Evolutionary conservation across 2,329 filamentous ascomycete genomes (phyloP), one percentile per base, ranked within the genome.

Genomic region (Ophiostoma triangulosporum): DNA sequence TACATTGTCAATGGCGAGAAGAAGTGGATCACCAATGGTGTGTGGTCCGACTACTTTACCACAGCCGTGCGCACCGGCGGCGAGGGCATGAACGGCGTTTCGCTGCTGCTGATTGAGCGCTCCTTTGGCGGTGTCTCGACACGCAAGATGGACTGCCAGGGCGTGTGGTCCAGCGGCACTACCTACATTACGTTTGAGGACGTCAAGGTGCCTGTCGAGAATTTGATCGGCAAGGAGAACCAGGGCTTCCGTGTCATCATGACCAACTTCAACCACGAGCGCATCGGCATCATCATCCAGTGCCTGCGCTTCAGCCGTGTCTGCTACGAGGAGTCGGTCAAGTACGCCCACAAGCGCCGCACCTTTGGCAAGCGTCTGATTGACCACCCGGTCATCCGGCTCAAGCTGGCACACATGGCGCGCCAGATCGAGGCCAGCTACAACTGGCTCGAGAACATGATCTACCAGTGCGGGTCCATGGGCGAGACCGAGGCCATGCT

Each of bases 201-300:
- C 66, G 93, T 97, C 70, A 97, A 97, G 76, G 93, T 98, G 0
- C 93, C 93, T 1, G 93, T 97, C n/a, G 91, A 95, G 78, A 97
- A 98, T 74, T 70, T 98, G 62, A 83, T 98, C 57, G 93, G 93
- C 71, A 97, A 96, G 76, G 84, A 95, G 74, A 95, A 98, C 77
- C 85, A 95, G 68, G 93, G 93, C 36, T 98, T 98, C 81, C 88
- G 90, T 79, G 58, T 95, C 66, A 91, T 98, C 76, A 97, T 97
- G 91, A 96, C 88, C 67, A 96, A 96, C 78, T 96, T 96, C 77
- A 97, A 97, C 79, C 93, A 97, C 76, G 93, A 98, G 74, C 88
- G 93, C 58, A 90, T 98, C 62, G 93, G 93, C 58, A 97, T 98
- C 70, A 90, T 97, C 72, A 97, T 97, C 73, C 93, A 98, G 72